A percentile compares a stretch with the other conserved stretches of the same genome.
Evolutionary conservation across 73 alveolate genomes (phyloP).

Genomic region (Tetrahymena malaccensis): DNA sequence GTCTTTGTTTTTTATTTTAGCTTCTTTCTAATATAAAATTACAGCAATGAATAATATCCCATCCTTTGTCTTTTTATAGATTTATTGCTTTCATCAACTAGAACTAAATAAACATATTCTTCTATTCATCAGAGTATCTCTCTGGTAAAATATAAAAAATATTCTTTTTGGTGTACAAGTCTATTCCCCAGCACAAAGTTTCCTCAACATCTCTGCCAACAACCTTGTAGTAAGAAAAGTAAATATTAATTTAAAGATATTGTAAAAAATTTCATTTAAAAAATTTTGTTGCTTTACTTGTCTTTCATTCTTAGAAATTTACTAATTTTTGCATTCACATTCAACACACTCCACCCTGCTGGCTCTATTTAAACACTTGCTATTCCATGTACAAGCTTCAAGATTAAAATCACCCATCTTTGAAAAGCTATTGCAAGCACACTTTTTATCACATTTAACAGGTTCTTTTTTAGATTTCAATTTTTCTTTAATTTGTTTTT

Average conservation of each 20-base stretch:
- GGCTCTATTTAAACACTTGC: slow-evolving; percentile 19
- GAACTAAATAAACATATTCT: slow-evolving; percentile 71
- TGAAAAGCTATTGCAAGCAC: slow-evolving; percentile 23
- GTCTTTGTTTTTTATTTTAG: background rate
- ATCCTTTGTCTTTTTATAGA: slow-evolving; percentile 62
- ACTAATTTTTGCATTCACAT: slow-evolving; percentile 16
- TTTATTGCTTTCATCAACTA: slow-evolving; percentile 69
- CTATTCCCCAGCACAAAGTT: slow-evolving; percentile 95
- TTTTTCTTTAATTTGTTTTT: slow-evolving; percentile 3
- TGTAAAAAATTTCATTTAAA: no score
- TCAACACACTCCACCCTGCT: slow-evolving; percentile 28
- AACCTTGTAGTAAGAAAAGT: background rate
- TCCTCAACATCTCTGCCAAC: slow-evolving; percentile 76
- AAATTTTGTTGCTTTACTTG: background rate
- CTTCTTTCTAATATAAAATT: slow-evolving; percentile 46
- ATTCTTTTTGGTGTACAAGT: slow-evolving; percentile 79
- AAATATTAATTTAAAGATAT: background rate
- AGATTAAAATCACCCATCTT: slow-evolving; percentile 25
- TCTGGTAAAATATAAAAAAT: slow-evolving; percentile 71
- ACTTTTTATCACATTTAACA: slow-evolving; percentile 7
- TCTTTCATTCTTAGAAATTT: background rate
- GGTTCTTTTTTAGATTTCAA: slow-evolving; percentile 22
- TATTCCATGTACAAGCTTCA: slow-evolving; percentile 27
- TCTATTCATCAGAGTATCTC: slow-evolving; percentile 52
- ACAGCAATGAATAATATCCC: slow-evolving; percentile 75